Base-by-base conservation (phyloP, 257 asterid species). In the Cinchona pubescens region DNA sequence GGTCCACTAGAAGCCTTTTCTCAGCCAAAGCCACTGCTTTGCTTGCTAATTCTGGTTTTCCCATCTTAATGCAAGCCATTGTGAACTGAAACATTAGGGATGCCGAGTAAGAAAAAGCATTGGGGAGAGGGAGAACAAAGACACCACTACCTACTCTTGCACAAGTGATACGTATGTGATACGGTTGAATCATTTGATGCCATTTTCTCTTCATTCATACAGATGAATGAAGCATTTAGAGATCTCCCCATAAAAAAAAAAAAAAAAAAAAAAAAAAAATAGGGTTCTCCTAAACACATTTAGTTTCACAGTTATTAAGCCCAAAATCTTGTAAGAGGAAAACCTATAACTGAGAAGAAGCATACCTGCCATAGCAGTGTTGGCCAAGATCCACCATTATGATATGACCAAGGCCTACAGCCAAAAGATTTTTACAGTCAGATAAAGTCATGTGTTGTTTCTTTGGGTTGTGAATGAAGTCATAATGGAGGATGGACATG, bases 351-450 rank as follows among this genome's bases (percentile, higher is more conserved):
- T 66, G 15, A 68, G 34, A 53, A 58, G 56, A 35, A 76, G 18
- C 75, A 16, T 79, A 84, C 88, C 88, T 82, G 88, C 86, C 88
- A 84, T 25, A 84, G 70, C n/a, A 84, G 86, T 13, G 88, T 82
- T 43, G 88, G 88, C 86, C 88, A 84, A 12, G 86, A 82, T 32
- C 88, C 88, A 2, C 83, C 88, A 53, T 84, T 84, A 59, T 82
- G 86, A 77, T 84, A 84, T 23, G 86, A 84, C 88, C 88, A 84
- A 7, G 88, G 81, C 68, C 88, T 84, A 61, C 79, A 76, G 25
- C 29, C 34, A 70, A 82, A 69, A 66, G 46, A 64, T 64, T 34
- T 65, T 21, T 12, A 15, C 27, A 66, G 3, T 23, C 40, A 66
- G 51, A 23, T 38, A 32, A 29, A 29, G 37, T 27, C 49, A 71